phyloP scores from a whole-genome alignment of 2,329 filamentous ascomycete species.

The Tothia fuscella region DNA sequence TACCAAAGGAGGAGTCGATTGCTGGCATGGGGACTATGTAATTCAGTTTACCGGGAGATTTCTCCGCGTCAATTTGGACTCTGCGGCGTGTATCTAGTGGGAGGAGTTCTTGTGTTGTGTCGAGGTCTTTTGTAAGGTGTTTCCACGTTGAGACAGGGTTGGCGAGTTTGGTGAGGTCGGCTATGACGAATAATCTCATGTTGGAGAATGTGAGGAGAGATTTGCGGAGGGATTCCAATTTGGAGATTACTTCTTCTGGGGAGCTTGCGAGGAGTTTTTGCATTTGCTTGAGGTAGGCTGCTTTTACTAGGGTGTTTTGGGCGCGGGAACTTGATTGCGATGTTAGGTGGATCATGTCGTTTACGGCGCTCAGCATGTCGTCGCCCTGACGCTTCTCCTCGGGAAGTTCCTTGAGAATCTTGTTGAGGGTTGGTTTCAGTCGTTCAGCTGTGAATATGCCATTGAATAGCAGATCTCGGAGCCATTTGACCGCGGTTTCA shows the following conservation, averaged over 20 bases:
- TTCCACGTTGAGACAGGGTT: slow-evolving; percentile 75
- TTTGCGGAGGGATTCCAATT: slow-evolving; percentile 64
- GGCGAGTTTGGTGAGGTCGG: slow-evolving; percentile 61
- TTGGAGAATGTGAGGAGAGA: slow-evolving; percentile 75
- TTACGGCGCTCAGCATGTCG: slow-evolving; percentile 47
- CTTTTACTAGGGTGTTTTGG: slow-evolving; percentile 72
- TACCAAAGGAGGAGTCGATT: slow-evolving; percentile 81
- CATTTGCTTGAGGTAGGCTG: slow-evolving; percentile 74
- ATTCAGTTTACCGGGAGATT: slow-evolving; percentile 59
- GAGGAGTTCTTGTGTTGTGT: slow-evolving; percentile 43
- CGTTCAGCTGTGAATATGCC: slow-evolving; percentile 70
- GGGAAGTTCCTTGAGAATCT: slow-evolving; percentile 82
- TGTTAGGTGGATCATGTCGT: slow-evolving; percentile 71
- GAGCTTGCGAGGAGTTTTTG: slow-evolving; percentile 69
- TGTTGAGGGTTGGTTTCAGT: slow-evolving; percentile 53
- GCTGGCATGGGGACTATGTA: slow-evolving; percentile 83
- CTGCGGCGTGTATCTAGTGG: slow-evolving; percentile 56
- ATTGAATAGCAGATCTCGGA: slow-evolving; percentile 76
- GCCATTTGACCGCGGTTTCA: slow-evolving; percentile 66
- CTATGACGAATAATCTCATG: slow-evolving; percentile 72
- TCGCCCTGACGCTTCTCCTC: slow-evolving; percentile 81
- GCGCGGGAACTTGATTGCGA: slow-evolving; percentile 65
- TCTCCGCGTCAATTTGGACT: slow-evolving; percentile 64
- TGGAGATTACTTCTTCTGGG: slow-evolving; percentile 60
- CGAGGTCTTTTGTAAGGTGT: slow-evolving; percentile 42